Percentiles rank a stretch among this genome's conserved stretches.
phyloP scores from a whole-genome alignment of 192 early-diverging fungal genomes.

The Geranomyces michiganensis region DNA sequence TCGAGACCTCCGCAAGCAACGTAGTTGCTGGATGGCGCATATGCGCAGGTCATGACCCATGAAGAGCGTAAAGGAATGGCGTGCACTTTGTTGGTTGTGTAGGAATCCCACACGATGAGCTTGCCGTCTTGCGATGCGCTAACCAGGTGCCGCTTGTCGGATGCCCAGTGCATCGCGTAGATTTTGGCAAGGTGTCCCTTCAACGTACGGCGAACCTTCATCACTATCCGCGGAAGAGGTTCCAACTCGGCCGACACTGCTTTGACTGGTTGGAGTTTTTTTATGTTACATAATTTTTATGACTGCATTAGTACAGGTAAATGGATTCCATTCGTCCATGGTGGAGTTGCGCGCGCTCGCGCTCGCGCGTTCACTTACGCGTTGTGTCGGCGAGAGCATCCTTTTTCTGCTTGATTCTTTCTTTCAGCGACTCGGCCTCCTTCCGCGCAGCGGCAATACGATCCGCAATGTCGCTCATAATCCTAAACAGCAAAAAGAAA shows the following conservation, averaged over 20 bases:
- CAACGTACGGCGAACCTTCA: conserved; percentile 95
- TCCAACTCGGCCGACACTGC: conserved; percentile 85
- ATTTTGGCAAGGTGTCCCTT: conserved; percentile 99
- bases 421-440: conserved; percentile 95
- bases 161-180: conserved; percentile 98
- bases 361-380: too few relatives aligned
- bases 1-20: conserved; percentile 99
- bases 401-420: conserved; percentile 92
- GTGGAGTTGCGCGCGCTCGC: too few relatives aligned
- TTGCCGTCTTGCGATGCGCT: conserved; percentile 99
- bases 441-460: conserved; percentile 86
- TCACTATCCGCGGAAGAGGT: conserved; percentile 82
- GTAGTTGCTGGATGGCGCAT: conserved; percentile 96
- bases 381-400: conserved; percentile 95
- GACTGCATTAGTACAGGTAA: too few relatives aligned
- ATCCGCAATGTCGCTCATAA: conserved; percentile 84
- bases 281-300: too few relatives aligned
- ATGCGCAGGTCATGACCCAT: conserved; percentile 99
- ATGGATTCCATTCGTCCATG: too few relatives aligned
- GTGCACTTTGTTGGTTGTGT: conserved; percentile 98
- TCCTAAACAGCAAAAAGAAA: not conserved
- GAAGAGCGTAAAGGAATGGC: conserved; percentile 98
- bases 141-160: conserved; percentile 95
- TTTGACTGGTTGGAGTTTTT: conserved; percentile 62
- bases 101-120: conserved; percentile 99